Evolutionary conservation across 2,329 filamentous ascomycete genomes (phyloP), one percentile per base, ranked within the genome.

Genomic region (Boeremia lycopersici): DNA sequence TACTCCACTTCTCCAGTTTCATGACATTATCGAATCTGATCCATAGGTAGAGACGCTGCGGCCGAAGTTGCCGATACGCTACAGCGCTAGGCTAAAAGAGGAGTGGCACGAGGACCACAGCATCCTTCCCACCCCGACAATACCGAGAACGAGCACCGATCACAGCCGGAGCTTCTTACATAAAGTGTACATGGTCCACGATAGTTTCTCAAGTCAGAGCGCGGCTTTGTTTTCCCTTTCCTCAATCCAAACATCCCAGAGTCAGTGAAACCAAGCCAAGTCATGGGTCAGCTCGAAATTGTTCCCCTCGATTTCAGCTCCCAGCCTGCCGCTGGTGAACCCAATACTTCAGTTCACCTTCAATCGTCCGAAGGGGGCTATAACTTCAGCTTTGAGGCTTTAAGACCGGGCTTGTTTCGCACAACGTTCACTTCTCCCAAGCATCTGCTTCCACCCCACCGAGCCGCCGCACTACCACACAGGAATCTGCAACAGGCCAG

Each of bases 391-490:
- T 89, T 90, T 58, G 84, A 89, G 67, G 79, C 83, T 0, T 63
- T 90, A 28, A 80, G 82, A 13, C 77, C 81, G 17, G 87, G 86
- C 45, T 75, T 90, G 13, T 91, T 90, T 73, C 79, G 87, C 36
- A 88, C 87, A 1, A 87, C 85, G 0, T 90, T 90, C 67, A 81
- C 82, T 1, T 87, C 87, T 0, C 65, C 78, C 12, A 78, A 79
- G 2, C 87, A 90, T 64, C 84, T 84, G 6, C 68, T 89, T 2
- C 86, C 88, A 26, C 87, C 87, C 1, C 84, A 85, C 63, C 87
- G 87, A 7, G 88, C 85, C 49, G 79, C 84, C 5, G 71, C 70
- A 7, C 77, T 77, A n/a, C 81, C 81, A 1, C 57, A 69, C 12
- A 70, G 70, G 11, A 67, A 77, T 10, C 61, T 82, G 2, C 60